Percentiles rank a stretch among this genome's conserved stretches.
phyloP scores from a whole-genome alignment of 2,329 filamentous ascomycete genomes.

The Ambrosiella cleistominuta region DNA sequence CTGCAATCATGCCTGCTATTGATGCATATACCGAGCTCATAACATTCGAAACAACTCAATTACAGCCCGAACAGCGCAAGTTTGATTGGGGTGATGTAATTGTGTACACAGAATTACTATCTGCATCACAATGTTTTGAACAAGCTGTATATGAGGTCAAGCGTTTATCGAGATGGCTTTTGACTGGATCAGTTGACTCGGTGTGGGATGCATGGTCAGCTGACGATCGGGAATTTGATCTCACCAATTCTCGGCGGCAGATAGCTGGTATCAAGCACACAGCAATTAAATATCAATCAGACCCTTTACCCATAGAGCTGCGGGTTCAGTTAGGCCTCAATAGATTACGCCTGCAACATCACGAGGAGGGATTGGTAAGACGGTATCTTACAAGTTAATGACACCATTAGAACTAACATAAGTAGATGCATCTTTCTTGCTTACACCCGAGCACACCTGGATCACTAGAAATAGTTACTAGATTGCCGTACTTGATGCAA shows the following conservation, averaged over 20 bases:
- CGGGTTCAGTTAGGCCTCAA: conserved; percentile 71
- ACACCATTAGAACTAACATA: conserved; percentile 8
- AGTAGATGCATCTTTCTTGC: conserved; percentile 42
- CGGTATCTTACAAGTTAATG: background rate
- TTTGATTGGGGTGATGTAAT: conserved; percentile 67
- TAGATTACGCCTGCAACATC: conserved; percentile 51
- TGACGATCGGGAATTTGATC: conserved; percentile 84
- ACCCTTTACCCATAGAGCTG: conserved; percentile 64
- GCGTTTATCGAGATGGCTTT: conserved; percentile 59
- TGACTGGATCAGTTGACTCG: conserved; percentile 53
- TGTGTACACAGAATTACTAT: conserved; percentile 68
- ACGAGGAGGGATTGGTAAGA: conserved; percentile 57
- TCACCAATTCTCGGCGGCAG: conserved; percentile 48
- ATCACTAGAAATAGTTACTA: conserved; percentile 16
- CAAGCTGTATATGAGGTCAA: conserved; percentile 56
- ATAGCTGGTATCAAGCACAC: conserved; percentile 41
- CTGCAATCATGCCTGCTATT: conserved; percentile 24
- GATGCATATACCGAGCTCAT: conserved; percentile 32
- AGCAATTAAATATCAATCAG: conserved; percentile 37
- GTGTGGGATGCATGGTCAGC: conserved; percentile 58
- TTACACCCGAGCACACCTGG: conserved; percentile 40
- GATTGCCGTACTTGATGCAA: conserved; percentile 64
- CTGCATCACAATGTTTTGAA: conserved; percentile 41
- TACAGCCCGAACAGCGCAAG: conserved; percentile 20
- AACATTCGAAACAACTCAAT: conserved; percentile 21